A percentile compares a stretch with the other conserved stretches of the same genome.
phyloP scores from a whole-genome alignment of 139 green algal species.

The Chlorella sp. region DNA sequence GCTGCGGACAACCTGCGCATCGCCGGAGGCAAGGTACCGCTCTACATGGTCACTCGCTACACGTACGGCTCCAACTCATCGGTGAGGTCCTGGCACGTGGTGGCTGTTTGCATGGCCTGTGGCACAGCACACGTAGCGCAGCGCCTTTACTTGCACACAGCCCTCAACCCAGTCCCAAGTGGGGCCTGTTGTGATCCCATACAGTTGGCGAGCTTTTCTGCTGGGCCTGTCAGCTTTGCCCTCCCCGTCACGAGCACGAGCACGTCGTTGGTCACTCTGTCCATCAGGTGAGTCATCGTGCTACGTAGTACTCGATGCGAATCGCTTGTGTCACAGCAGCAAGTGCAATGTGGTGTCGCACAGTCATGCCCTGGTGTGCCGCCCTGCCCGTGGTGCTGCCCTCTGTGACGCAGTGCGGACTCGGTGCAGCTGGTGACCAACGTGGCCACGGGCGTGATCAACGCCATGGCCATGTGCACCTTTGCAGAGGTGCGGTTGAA shows the following conservation, averaged over 20 bases:
- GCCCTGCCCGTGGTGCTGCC: not conserved
- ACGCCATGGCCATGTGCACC: slow-evolving; percentile 3
- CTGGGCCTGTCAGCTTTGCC: slow-evolving; percentile 46
- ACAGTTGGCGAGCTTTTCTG: slow-evolving; percentile 22
- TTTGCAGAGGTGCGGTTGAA: not conserved
- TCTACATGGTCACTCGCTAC: slow-evolving; percentile 60
- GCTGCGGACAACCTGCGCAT: slow-evolving; percentile 41
- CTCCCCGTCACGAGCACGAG: slow-evolving; percentile 47
- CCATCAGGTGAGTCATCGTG: slow-evolving; percentile 32
- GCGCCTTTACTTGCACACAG: no score
- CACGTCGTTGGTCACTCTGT: slow-evolving; percentile 60
- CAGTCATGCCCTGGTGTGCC: no score
- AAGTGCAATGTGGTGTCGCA: no score
- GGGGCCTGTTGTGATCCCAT: no score
- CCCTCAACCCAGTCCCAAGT: no score
- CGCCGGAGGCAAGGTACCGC: slow-evolving; percentile 38
- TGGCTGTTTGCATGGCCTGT: no score
- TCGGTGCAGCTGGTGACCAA: slow-evolving; percentile 55
- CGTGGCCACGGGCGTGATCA: slow-evolving; percentile 52
- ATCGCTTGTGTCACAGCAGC: no score
- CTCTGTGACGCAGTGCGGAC: slow-evolving; percentile 37
- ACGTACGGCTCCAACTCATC: slow-evolving; percentile 27
- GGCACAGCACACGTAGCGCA: no score
- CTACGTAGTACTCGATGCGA: no score
- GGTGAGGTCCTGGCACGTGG: no score